Base-by-base conservation (phyloP, 2,329 filamentous ascomycete species). In the Neofusicoccum kwambonambiense region DNA sequence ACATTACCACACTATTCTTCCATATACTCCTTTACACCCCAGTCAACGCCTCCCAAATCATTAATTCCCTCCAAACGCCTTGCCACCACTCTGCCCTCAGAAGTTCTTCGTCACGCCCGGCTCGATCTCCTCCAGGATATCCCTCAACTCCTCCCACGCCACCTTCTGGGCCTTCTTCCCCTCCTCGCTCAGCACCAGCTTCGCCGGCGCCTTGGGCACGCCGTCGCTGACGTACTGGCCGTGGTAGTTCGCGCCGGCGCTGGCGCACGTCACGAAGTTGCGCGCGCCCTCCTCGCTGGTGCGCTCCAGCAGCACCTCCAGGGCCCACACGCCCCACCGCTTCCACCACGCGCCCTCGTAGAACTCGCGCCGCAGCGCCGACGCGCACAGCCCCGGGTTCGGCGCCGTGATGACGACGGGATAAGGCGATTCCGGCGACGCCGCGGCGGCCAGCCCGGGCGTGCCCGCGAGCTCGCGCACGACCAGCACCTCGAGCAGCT, bases 211-310 rank as follows among this genome's bases (percentile, higher is more conserved):
- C 31, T 62, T 63, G 15, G 79, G 67, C 62, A 69, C 37, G 17
- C 72, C 75, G 60, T 81, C 71, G 42, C 70, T 74, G 51, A 81
- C 58, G 65, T 80, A 82, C 67, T 77, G 69, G 0, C 80, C 80
- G 68, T 81, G 78, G 1, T 69, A 74, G 65, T 78, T 75, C 3
- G 67, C 63, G 0, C 78, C 17, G 67, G 69, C 6, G 69, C 58
- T 19, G 3, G 73, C 79, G 0, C 76, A 78, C 66, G 77, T 70
- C 0, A 80, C 78, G n/a, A 82, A 69, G 1, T 75, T 80, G 22
- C 79, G 67, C 8, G 71, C 72, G 0, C 80, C 80, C 1, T 77
- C 75, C 65, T 81, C 79, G 0, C 76, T 79, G 1, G 71, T 75
- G 1, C 79, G 69, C 3, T 74, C 78, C 13, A 76, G 65, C 4